Base-by-base conservation (phyloP, 352 stramenopile species). In the Pythium phragmitis region DNA sequence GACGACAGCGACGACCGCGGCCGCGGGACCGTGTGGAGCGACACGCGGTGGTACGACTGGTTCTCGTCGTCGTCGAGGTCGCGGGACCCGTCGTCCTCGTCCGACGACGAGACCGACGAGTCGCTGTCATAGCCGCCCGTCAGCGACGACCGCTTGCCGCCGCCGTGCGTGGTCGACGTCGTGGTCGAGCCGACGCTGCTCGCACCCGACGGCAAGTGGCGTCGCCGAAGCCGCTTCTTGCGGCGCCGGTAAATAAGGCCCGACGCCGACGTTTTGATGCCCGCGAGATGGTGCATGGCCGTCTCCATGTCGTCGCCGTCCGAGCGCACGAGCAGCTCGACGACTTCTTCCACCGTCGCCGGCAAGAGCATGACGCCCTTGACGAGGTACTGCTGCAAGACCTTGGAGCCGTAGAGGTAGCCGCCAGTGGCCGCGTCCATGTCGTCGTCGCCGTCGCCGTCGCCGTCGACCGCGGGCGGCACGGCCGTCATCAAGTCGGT, bases 321-420 rank as follows among this genome's bases (percentile, higher is more conserved):
- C 12, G 78, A 87, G 28, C 79, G 70, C 42, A 91, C 75, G 45
- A 92, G 68, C 30, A 91, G 54, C 48, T 90, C 79, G 19, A 91
- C 70, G 17, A 90, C 76, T 58, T 92, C 84, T n/a, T 76, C 64
- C 19, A 89, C 63, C 1, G 79, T 74, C n/a, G 82, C 84, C 0
- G 84, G 75, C 39, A 92, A 47, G n/a, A 86, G 50, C 37, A 75
- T 76, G 14, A 85, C 72, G 67, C 76, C 80, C 54, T 90, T 90
- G 30, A 91, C 81, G 26, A 91, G 70, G 57, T 90, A 92, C 46
- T 90, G 79, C 69, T 91, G 82, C 57, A 91, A 60, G 43, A 85
- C 69, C 64, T 87, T 85, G 9, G 77, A 87, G 17, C 69, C 64
- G 52, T 77, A 85, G 47, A 79, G 57, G 47, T 84, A 63, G 9